phyloP scores from a whole-genome alignment of 192 early-diverging fungal species.

The Coemansia sp. region DNA sequence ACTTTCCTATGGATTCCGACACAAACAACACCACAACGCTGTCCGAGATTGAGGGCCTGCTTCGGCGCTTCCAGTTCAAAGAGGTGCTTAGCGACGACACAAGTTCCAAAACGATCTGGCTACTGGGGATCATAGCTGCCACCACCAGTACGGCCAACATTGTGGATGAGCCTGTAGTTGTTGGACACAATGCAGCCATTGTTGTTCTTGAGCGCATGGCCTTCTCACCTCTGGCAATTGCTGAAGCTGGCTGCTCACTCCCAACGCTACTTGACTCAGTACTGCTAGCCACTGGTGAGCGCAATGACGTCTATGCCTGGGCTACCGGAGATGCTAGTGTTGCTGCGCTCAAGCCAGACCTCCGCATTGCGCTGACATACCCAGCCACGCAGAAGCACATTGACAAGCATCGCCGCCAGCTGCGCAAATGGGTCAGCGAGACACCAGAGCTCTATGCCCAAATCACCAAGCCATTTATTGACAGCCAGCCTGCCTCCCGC shows the following conservation, averaged over 20 bases:
- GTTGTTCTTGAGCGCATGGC: conserved; percentile 47
- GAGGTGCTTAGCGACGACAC: too few relatives aligned
- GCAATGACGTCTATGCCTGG: conserved; percentile 77
- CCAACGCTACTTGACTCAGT: conserved; percentile 14
- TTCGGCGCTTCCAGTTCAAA: conserved; percentile 1
- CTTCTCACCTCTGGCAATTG: conserved; percentile 19
- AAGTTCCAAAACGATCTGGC: too few relatives aligned
- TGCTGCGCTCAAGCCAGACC: too few relatives aligned
- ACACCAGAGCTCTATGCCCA: too few relatives aligned
- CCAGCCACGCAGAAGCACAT: too few relatives aligned
- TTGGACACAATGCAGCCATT: conserved; percentile 33
- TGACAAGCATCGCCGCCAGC: too few relatives aligned
- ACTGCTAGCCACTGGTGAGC: conserved; percentile 43
- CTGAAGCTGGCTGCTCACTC: background rate
- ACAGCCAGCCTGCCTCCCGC: too few relatives aligned
- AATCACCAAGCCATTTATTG: too few relatives aligned
- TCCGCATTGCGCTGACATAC: too few relatives aligned
- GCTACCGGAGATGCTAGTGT: conserved; percentile 49
- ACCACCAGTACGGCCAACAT: background rate
- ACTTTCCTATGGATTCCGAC: background rate
- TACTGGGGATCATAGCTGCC: background rate
- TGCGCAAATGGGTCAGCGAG: too few relatives aligned
- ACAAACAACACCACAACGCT: background rate
- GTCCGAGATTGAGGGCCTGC: conserved; percentile 13
- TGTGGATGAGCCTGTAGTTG: background rate